Evolutionary conservation across 768 basidiomycete genomes (phyloP), one percentile per base, ranked within the genome.

Genomic region (Tricholoma furcatifolium): DNA sequence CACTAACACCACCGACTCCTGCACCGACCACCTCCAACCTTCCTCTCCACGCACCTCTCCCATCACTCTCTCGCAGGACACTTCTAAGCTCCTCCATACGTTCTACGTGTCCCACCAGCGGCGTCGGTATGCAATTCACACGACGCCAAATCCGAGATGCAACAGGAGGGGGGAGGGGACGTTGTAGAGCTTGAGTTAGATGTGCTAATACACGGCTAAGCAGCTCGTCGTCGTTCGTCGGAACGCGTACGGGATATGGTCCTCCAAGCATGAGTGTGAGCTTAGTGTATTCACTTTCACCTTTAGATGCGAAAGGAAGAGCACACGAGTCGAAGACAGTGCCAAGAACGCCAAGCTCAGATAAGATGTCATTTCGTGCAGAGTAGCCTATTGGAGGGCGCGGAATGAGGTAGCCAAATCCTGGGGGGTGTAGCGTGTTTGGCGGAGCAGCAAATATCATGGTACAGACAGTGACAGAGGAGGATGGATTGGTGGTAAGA

Each of bases 351-450:
- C 82, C 81, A 10, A 76, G 67, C 43, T 67, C 58, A 31, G 66
- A 60, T 4, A 55, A 43, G 3, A 50, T 14, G 48, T 54, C 21
- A 52, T 14, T 14, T 50, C 15, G 59, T 11, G 56, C 50, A n/a
- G 68, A 61, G 58, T 90, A 88, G 18, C 76, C 85, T 4, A 67
- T 67, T 30, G 69, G 70, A 0, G 88, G 84, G 14, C 94, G 88
- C 0, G 95, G 93, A 47, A 97, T 79, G 63, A 99, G 86, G 72
- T 94, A 98, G 8, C 96, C 96, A 65, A 98, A 99, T 3, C 96
- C 96, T 2, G 78, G 76, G 0, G 93, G 93, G 60, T 93, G 88
- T 44, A 95, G 76, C 20, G 65, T 53, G 51, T 70, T 63, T 20
- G 72, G 66, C 27, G 79, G 65, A 27, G 66, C 64, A 40, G 83